These are phyloP conservation scores for Paramyrothecium sp. DNA, from an alignment of 2,329 filamentous ascomycete species.

Conservation along the genomic window DNA sequence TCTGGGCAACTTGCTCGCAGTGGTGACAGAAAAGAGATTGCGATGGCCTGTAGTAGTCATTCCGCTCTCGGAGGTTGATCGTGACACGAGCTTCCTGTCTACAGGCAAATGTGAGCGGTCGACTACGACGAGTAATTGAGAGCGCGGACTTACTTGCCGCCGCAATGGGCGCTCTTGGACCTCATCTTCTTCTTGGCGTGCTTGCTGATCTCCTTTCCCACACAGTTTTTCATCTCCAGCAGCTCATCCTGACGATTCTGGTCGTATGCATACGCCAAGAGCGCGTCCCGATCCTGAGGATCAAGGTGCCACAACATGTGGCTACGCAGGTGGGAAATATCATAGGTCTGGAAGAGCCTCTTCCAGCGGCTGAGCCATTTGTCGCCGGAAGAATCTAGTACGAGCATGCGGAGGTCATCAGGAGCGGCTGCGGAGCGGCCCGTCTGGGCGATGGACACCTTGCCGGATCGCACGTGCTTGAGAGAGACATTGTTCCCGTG, in stretches of 20 bases:
- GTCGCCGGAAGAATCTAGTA: constrained; percentile 64
- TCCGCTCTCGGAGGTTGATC: constrained; percentile 65
- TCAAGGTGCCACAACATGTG: constrained; percentile 85
- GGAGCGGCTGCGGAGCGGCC: constrained; percentile 8
- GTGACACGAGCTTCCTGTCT: constrained; percentile 44
- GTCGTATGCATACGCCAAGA: constrained; percentile 67
- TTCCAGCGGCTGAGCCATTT: constrained; percentile 73
- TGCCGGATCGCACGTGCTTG: constrained; percentile 41
- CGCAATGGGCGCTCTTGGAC: constrained; percentile 23
- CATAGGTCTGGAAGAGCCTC: constrained; percentile 63
- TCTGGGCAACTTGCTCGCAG: constrained; percentile 53
- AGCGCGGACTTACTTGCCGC: constrained; percentile 38
- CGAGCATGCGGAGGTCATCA: constrained; percentile 46
- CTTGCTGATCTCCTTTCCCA: constrained; percentile 79
- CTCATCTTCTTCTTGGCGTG: constrained; percentile 67
- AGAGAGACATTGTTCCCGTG: constrained; percentile 60
- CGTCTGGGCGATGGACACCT: constrained; percentile 15
- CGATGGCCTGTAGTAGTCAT: constrained; percentile 68
- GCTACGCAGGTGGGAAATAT: constrained; percentile 71
- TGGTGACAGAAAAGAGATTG: constrained; percentile 61
- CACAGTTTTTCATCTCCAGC: constrained; percentile 69
- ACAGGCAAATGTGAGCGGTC: neutral
- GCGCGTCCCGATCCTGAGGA: constrained; percentile 69
- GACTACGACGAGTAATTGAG: neutral
- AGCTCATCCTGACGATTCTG: constrained; percentile 61